phyloP scores from a whole-genome alignment of 176 grass and related monocot genomes.

The Triticum turgidum region DNA sequence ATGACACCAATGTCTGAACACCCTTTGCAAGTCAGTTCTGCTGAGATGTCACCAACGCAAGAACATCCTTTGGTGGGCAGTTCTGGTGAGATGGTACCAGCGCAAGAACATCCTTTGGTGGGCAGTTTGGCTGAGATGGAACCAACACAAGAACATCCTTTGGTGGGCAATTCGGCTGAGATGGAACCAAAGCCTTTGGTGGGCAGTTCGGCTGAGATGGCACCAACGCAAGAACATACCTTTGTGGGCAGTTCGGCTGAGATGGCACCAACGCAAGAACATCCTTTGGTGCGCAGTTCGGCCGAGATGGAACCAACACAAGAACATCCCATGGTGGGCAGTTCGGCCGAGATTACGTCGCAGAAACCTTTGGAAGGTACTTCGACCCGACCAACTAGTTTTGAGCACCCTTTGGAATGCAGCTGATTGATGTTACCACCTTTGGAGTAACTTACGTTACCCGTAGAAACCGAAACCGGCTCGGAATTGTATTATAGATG shows the following conservation, averaged over 20 bases:
- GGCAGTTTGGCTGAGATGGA: too few species aligned
- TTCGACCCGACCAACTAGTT: constrained; percentile 19
- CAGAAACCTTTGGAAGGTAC: background rate
- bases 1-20: background rate
- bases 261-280: too few species aligned
- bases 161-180: background rate
- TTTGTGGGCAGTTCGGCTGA: too few species aligned
- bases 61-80: background rate
- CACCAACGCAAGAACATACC: too few species aligned
- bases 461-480: background rate
- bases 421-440: constrained; percentile 3
- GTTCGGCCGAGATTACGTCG: background rate
- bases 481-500: background rate
- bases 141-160: background rate
- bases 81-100: background rate
- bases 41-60: background rate
- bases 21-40: background rate
- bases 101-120: too few species aligned
- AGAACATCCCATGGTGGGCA: background rate
- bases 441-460: background rate
- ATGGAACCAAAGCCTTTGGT: background rate
- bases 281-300: too few species aligned
- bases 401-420: constrained; percentile 9
- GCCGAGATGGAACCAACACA: too few species aligned
- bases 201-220: too few species aligned